Evolutionary conservation across 108 stramenopile genomes (phyloP).

Genomic region (Pseudonitzschia delicatissima): DNA sequence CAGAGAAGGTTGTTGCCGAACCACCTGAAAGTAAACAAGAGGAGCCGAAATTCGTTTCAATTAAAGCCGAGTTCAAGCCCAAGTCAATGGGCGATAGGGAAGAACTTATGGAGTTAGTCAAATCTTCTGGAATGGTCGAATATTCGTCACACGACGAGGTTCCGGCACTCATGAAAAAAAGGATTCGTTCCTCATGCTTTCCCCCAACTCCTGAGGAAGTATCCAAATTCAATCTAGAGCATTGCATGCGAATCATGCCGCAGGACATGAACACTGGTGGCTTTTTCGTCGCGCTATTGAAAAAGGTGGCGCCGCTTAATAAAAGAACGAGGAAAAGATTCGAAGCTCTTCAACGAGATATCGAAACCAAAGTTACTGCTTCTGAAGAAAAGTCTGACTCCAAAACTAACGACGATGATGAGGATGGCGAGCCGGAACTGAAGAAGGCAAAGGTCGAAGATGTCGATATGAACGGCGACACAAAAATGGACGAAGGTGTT

Average conservation of each 20-base stretch:
- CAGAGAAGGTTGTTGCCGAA: background rate
- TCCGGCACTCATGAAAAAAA: constrained; percentile 47
- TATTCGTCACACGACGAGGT: constrained; percentile 69
- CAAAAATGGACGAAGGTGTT: background rate
- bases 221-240: constrained; percentile 65
- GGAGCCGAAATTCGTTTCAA: constrained; percentile 3
- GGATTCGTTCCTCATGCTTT: constrained; percentile 64
- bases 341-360: constrained; percentile 13
- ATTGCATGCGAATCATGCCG: constrained; percentile 92
- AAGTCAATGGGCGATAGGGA: constrained; percentile 53
- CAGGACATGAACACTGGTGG: constrained; percentile 98
- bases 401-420: constrained; percentile 21
- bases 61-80: constrained; percentile 36
- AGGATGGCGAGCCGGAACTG: constrained; percentile 11
- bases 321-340: constrained; percentile 18
- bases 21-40: background rate
- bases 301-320: constrained; percentile 78
- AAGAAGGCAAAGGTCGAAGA: constrained; percentile 15
- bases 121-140: constrained; percentile 55
- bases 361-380: constrained; percentile 13
- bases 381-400: constrained; percentile 9
- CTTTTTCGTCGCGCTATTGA: constrained; percentile 94
- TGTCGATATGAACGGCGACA: background rate
- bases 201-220: constrained; percentile 88
- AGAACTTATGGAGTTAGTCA: constrained; percentile 47